phyloP scores from a whole-genome alignment of 331 rosid species.

The Arachis monticola region DNA sequence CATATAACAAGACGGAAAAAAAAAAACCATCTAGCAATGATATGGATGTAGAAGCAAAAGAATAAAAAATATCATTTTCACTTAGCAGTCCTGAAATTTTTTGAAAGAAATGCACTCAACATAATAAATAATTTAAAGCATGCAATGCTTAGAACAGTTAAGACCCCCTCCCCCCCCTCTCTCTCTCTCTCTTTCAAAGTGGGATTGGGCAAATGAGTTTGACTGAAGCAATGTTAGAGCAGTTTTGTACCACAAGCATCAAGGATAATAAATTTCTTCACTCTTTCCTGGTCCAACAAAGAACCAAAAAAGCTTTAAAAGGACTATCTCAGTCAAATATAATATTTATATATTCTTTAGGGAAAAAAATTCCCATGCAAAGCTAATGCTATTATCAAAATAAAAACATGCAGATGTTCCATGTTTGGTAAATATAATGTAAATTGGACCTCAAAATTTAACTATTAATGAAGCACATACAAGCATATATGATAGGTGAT shows the following conservation, averaged over 20 bases:
- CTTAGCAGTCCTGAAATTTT: slow-evolving; percentile 3
- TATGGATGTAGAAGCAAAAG: slow-evolving; percentile 4
- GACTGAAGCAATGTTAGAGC: too few relatives aligned
- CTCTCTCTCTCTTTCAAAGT: too few relatives aligned
- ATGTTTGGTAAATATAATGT: not conserved
- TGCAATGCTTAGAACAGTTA: not conserved
- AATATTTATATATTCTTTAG: slow-evolving; percentile 15
- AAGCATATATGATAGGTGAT: slow-evolving; percentile 7
- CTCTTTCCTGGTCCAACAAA: too few relatives aligned
- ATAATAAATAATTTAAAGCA: slow-evolving; percentile 1
- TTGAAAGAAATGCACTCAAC: slow-evolving; percentile 3
- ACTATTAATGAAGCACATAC: slow-evolving; percentile 22
- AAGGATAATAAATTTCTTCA: too few relatives aligned
- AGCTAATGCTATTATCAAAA: slow-evolving; percentile 15
- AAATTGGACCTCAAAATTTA: slow-evolving; percentile 7
- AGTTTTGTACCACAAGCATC: too few relatives aligned
- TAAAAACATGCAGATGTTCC: slow-evolving; percentile 9
- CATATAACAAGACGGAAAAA: not conserved
- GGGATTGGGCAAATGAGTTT: too few relatives aligned
- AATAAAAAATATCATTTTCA: slow-evolving; percentile 3
- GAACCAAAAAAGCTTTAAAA: not conserved
- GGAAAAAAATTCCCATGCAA: slow-evolving; percentile 12
- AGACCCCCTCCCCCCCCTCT: too few relatives aligned
- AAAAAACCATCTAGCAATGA: slow-evolving; percentile 1
- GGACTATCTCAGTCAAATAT: slow-evolving; percentile 1